Evolutionary conservation across 169 alveolate genomes (phyloP).

Genomic region (Cryptosporidium ryanae): DNA sequence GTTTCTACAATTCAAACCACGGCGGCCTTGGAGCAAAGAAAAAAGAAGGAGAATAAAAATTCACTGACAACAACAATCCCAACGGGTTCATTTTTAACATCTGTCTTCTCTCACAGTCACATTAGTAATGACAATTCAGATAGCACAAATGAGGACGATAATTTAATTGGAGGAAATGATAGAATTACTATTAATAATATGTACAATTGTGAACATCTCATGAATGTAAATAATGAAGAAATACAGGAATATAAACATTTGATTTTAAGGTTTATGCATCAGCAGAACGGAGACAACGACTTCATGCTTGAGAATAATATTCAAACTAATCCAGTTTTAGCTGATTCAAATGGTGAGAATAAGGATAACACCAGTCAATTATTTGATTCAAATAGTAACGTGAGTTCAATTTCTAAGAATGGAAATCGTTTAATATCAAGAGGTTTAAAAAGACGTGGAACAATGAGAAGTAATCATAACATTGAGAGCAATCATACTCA

Average conservation of each 20-base stretch:
- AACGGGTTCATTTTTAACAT: conserved; percentile 54
- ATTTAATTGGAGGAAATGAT: conserved; percentile 2
- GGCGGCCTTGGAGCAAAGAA: conserved; percentile 71
- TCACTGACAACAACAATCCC: conserved; percentile 26
- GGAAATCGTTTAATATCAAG: conserved; percentile 15
- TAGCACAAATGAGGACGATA: conserved; percentile 47
- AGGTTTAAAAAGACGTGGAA: conserved; percentile 44
- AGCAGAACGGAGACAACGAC: conserved; percentile 51
- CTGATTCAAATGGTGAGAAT: background rate
- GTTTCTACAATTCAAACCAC: conserved; percentile 72
- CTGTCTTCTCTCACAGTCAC: conserved; percentile 6
- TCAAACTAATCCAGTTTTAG: background rate
- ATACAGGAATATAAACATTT: conserved; percentile 53
- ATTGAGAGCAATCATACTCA: background rate
- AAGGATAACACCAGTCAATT: background rate
- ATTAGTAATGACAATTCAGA: conserved; percentile 18
- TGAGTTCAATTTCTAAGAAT: background rate
- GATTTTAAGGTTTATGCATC: conserved; percentile 65
- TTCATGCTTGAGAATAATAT: background rate
- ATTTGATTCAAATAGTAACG: background rate
- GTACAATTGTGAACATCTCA: conserved; percentile 3
- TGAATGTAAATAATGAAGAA: conserved; percentile 39
- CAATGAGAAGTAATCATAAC: conserved; percentile 18
- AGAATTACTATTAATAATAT: background rate
- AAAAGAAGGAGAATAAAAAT: conserved; percentile 46